These are phyloP conservation scores for Crithidia sp. DNA, from an alignment of 208 protist species.

Conservation along the genomic window DNA sequence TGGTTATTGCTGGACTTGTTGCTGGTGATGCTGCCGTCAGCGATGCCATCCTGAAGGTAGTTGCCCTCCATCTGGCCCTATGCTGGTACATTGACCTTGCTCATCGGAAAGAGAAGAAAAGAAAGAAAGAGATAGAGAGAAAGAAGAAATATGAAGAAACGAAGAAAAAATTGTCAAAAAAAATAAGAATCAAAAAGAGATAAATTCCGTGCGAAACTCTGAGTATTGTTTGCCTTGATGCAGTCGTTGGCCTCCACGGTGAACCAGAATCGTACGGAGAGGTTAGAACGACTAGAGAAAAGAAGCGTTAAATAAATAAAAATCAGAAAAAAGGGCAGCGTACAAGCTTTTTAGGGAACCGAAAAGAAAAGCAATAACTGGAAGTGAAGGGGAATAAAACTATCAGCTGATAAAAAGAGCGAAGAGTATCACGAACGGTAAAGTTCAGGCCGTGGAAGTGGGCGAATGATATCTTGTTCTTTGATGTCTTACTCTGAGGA, in stretches of 20 bases:
- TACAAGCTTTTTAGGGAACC: background rate
- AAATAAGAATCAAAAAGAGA: constrained; percentile 16
- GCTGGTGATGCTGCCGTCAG: background rate
- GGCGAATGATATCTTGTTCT: too few species aligned
- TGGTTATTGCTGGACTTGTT: background rate
- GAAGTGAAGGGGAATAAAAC: too few species aligned
- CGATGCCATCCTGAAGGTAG: background rate
- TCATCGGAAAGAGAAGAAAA: background rate
- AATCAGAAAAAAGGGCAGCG: background rate
- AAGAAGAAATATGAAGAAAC: background rate
- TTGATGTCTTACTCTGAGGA: too few species aligned
- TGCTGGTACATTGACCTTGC: background rate
- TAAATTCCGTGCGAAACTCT: background rate
- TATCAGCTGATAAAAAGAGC: too few species aligned
- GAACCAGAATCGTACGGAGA: background rate
- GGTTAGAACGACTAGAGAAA: constrained; percentile 1
- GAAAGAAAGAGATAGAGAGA: background rate
- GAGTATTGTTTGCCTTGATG: background rate
- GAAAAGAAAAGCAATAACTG: background rate
- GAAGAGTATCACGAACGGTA: too few species aligned
- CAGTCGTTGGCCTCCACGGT: too few species aligned
- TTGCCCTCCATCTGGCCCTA: background rate
- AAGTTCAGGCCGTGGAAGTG: too few species aligned
- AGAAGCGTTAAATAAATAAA: constrained; percentile 3
- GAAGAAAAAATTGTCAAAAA: background rate